A percentile compares a stretch with the other conserved stretches of the same genome.
Evolutionary conservation across 495 filamentous ascomycete genomes (phyloP).

Genomic region (Hyphodiscus hymeniophilus): DNA sequence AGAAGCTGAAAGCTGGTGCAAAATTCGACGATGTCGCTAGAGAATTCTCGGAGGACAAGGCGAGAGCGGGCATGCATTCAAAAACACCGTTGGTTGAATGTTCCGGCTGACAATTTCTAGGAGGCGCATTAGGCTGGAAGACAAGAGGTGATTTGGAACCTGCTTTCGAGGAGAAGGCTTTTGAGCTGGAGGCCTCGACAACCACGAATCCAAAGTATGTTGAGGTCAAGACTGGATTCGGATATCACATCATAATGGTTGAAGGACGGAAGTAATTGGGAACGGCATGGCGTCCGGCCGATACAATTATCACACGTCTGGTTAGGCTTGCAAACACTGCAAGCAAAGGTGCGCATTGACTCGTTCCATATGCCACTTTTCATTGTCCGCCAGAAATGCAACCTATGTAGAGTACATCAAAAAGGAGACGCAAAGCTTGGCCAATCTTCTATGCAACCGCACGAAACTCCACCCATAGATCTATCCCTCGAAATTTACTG

Average conservation of each 20-base stretch:
- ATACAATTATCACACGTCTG: conserved; percentile 2
- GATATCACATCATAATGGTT: conserved; percentile 95
- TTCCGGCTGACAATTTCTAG: conserved; percentile 21
- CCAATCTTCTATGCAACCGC: conserved; percentile 19
- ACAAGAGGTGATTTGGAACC: conserved; percentile 62
- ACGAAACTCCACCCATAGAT: conserved; percentile 20
- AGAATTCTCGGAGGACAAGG: conserved; percentile 86
- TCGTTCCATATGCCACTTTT: conserved; percentile 18
- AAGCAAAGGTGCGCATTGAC: not conserved
- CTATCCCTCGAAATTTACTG: conserved; percentile 32
- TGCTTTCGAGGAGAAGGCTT: conserved; percentile 76
- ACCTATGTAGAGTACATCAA: conserved; percentile 20
- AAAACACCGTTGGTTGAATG: not conserved
- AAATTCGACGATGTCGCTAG: conserved; percentile 88
- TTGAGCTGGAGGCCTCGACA: conserved; percentile 66
- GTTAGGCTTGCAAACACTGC: not conserved
- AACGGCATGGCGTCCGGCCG: conserved; percentile 7
- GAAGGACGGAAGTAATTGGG: conserved; percentile 52
- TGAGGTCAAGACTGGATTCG: conserved; percentile 75
- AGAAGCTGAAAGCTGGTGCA: conserved; percentile 63
- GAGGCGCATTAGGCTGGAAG: conserved; percentile 81
- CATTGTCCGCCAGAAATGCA: conserved; percentile 24
- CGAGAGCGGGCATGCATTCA: conserved; percentile 54
- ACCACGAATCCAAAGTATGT: conserved; percentile 67
- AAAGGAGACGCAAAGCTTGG: conserved; percentile 18